Percentiles rank a stretch among this genome's conserved stretches.
Evolutionary conservation across 2,329 filamentous ascomycete species (phyloP).

Genomic region (Fusarium papillatum): DNA sequence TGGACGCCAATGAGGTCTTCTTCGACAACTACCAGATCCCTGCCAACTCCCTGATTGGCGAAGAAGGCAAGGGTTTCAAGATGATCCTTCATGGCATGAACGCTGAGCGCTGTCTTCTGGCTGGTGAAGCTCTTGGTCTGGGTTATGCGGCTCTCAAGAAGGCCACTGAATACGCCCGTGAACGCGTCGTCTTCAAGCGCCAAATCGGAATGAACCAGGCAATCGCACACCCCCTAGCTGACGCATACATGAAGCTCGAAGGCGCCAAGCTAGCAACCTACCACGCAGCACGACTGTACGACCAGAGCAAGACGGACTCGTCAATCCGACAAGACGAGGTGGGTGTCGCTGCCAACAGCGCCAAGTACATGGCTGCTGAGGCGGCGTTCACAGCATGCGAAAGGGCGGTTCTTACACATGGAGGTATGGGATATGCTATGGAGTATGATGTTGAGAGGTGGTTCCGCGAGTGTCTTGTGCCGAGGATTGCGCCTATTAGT

Average conservation of each 20-base stretch:
- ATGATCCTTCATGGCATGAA: slow-evolving; percentile 87
- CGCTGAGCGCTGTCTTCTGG: slow-evolving; percentile 80
- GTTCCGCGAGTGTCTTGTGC: slow-evolving; percentile 74
- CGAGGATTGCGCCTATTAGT: slow-evolving; percentile 74
- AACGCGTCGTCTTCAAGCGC: slow-evolving; percentile 75
- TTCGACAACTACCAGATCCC: slow-evolving; percentile 84
- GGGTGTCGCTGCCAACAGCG: slow-evolving; percentile 76
- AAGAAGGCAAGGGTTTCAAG: slow-evolving; percentile 83
- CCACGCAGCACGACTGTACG: slow-evolving; percentile 74
- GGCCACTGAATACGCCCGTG: slow-evolving; percentile 75
- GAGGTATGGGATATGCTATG: slow-evolving; percentile 75
- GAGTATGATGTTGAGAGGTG: slow-evolving; percentile 77
- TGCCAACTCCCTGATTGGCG: slow-evolving; percentile 74
- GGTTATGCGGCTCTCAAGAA: slow-evolving; percentile 79
- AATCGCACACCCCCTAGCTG: slow-evolving; percentile 75
- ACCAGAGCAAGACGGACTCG: slow-evolving; percentile 63
- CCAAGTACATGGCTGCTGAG: slow-evolving; percentile 79
- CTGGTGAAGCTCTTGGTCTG: slow-evolving; percentile 84
- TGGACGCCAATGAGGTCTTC: slow-evolving; percentile 91
- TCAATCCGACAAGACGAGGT: slow-evolving; percentile 68
- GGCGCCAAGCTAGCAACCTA: slow-evolving; percentile 75
- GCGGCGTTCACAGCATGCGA: slow-evolving; percentile 74
- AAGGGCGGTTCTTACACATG: slow-evolving; percentile 69
- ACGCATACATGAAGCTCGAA: slow-evolving; percentile 75
- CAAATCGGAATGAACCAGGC: slow-evolving; percentile 77